These are phyloP conservation scores for Acorus calamus DNA, from an alignment of 106 monocot species.

Conservation along the genomic window DNA sequence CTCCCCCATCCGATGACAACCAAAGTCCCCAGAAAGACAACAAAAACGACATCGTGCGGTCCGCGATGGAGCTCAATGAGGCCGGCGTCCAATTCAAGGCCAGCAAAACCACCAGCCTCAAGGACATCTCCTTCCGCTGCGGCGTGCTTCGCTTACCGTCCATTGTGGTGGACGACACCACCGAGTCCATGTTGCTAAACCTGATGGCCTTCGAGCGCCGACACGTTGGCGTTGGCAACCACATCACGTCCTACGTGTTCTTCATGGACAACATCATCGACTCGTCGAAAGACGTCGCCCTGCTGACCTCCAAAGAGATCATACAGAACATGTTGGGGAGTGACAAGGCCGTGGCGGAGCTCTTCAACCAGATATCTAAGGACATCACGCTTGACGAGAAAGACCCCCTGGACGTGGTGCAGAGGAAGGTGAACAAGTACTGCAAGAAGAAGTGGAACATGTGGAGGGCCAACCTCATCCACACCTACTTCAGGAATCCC, in stretches of 20 bases:
- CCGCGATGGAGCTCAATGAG: constrained; percentile 13
- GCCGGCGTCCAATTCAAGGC: constrained; percentile 17
- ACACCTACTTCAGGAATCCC: no score
- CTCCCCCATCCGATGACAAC: background rate
- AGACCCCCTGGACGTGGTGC: background rate
- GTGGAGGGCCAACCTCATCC: background rate
- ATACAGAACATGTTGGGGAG: constrained; percentile 20
- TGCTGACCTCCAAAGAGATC: constrained; percentile 6
- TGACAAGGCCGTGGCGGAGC: constrained; percentile 10
- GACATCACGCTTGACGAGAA: background rate
- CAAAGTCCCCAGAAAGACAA: background rate
- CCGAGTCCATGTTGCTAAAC: constrained; percentile 23
- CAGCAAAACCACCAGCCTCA: background rate
- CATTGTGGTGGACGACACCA: constrained; percentile 12
- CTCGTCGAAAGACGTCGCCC: constrained; percentile 7
- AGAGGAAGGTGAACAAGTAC: background rate
- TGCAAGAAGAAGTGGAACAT: background rate
- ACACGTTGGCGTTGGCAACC: constrained; percentile 1
- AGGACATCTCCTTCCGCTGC: background rate
- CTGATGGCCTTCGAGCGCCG: constrained; percentile 24
- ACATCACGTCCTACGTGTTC: constrained; percentile 10
- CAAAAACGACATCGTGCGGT: constrained; percentile 2
- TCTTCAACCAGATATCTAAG: constrained; percentile 19
- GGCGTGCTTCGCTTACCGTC: constrained; percentile 8
- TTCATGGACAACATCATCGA: constrained; percentile 16